Percentiles rank a stretch among this genome's conserved stretches.
These are phyloP conservation scores for Colletotrichum cereale DNA, from an alignment of 2,329 filamentous ascomycete genomes.

Conservation along the genomic window DNA sequence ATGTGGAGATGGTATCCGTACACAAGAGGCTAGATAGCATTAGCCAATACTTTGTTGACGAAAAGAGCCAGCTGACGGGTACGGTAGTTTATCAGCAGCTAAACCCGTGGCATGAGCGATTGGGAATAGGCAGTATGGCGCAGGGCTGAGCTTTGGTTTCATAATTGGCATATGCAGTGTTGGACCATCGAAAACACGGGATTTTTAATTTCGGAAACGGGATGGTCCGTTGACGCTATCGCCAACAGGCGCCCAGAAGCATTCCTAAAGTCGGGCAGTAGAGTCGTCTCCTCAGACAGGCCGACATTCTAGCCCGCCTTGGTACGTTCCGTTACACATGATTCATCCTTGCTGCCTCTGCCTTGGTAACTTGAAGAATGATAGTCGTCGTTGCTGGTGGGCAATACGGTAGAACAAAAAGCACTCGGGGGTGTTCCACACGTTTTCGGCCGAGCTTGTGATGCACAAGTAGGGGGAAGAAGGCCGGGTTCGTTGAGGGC, in stretches of 20 bases:
- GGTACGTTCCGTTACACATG: background rate
- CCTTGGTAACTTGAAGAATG: background rate
- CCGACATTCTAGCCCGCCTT: background rate
- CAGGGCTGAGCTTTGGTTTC: background rate
- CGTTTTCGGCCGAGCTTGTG: slow-evolving; percentile 14
- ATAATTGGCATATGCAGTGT: background rate
- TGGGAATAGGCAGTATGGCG: no score
- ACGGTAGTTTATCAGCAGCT: background rate
- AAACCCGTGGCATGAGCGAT: background rate
- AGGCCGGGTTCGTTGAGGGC: background rate
- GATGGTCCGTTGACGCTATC: background rate
- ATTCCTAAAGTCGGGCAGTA: no score
- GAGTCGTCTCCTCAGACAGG: background rate
- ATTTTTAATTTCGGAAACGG: background rate
- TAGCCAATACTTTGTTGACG: background rate
- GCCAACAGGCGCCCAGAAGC: no score
- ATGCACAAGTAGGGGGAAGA: background rate
- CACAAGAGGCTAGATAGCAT: no score
- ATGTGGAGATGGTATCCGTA: no score
- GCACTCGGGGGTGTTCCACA: background rate
- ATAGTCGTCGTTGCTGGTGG: background rate
- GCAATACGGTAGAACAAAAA: background rate
- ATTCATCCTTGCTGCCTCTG: background rate
- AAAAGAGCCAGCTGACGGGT: background rate
- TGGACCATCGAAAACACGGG: no score